These are phyloP conservation scores for Coleophoma crateriformis DNA, from an alignment of 2,329 filamentous ascomycete species.

Conservation along the genomic window DNA sequence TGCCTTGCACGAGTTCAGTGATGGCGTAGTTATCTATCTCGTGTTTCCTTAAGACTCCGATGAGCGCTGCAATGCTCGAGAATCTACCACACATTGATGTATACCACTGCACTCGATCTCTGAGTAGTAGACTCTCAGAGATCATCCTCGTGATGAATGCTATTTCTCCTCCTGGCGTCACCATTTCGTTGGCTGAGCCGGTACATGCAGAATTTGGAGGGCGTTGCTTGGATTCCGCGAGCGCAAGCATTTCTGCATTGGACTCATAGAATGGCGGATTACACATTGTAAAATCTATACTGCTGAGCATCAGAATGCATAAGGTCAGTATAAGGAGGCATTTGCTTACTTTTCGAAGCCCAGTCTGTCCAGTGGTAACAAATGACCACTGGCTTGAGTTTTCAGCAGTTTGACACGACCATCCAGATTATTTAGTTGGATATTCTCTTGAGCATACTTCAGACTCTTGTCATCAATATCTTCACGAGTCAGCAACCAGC, in stretches of 20 bases:
- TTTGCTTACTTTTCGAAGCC: constrained; percentile 31
- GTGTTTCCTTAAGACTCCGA: constrained; percentile 53
- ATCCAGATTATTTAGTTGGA: constrained; percentile 58
- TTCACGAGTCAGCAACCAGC: constrained; percentile 23
- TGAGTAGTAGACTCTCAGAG: constrained; percentile 57
- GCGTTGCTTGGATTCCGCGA: constrained; percentile 59
- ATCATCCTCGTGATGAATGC: constrained; percentile 69
- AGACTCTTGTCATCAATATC: constrained; percentile 75
- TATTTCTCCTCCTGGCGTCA: constrained; percentile 71
- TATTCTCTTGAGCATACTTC: constrained; percentile 59
- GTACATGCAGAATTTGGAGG: constrained; percentile 71
- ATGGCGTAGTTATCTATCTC: constrained; percentile 75
- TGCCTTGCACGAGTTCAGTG: constrained; percentile 72
- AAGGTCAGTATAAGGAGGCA: neutral
- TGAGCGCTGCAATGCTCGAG: constrained; percentile 55
- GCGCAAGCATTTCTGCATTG: constrained; percentile 58
- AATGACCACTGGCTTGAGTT: constrained; percentile 40
- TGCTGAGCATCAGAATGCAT: constrained; percentile 11
- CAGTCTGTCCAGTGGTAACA: constrained; percentile 56
- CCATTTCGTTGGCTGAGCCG: constrained; percentile 79
- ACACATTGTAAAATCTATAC: constrained; percentile 81
- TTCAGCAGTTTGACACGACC: constrained; percentile 59
- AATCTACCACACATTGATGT: constrained; percentile 86
- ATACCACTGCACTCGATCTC: constrained; percentile 73
- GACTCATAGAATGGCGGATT: constrained; percentile 95